Conservation (phyloP, 352 stramenopile genomes). For the Phytopythium cucurbitacearum region DNA sequence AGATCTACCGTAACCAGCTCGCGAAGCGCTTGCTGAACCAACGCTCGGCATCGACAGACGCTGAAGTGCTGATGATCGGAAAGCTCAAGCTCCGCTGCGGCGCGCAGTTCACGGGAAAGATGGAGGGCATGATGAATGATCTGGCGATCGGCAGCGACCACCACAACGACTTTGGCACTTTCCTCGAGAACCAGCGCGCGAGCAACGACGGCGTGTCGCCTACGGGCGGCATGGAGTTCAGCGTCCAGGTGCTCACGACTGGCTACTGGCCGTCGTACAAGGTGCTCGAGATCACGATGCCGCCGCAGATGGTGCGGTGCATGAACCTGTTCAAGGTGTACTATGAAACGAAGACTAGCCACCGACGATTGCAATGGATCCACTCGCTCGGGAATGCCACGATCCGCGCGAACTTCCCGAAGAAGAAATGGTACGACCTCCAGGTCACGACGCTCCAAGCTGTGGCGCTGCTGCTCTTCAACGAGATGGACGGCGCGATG, state of each 20-base stretch:
- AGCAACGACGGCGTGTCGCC: conserved; percentile 35
- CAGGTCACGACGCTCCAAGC: conserved; percentile 97
- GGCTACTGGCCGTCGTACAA: conserved; percentile 99
- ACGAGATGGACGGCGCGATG: conserved; percentile 76
- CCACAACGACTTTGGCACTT: conserved; percentile 94
- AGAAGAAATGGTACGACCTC: conserved; percentile 95
- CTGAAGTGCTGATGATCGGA: conserved; percentile 98
- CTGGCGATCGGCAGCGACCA: conserved; percentile 96
- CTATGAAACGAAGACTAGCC: conserved; percentile 91
- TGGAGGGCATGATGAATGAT: conserved; percentile 99
- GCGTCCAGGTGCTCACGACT: conserved; percentile 97
- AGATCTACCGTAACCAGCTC: conserved; percentile 99
- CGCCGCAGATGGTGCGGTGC: conserved; percentile 91
- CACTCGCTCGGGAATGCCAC: conserved; percentile 96
- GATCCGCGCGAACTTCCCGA: conserved; percentile 77
- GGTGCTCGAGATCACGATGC: conserved; percentile 94
- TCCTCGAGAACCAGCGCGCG: conserved; percentile 86
- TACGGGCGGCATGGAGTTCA: conserved; percentile 89
- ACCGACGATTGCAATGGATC: conserved; percentile 96
- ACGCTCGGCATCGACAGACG: conserved; percentile 96
- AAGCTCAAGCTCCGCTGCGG: conserved; percentile 99
- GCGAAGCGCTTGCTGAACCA: conserved; percentile 98
- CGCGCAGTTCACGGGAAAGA: conserved; percentile 98
- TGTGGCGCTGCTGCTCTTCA: conserved; percentile 95
- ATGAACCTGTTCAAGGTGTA: conserved; percentile 97